Base-by-base conservation (phyloP, 2,329 filamentous ascomycete species). In the Colletotrichum magnum region DNA sequence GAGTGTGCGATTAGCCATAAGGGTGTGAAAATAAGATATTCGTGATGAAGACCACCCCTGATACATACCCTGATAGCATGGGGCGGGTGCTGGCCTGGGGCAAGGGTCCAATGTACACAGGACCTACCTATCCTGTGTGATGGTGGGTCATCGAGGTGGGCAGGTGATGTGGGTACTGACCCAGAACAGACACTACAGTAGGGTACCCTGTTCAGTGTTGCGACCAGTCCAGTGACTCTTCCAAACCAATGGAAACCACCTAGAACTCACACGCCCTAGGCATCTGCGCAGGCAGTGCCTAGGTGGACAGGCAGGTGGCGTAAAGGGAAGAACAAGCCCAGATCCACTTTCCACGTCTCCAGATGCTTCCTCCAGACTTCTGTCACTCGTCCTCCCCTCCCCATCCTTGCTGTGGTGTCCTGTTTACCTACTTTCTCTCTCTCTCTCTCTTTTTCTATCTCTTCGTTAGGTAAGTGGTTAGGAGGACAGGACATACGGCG, bases 161-260 rank as follows among this genome's bases (percentile, higher is more conserved):
- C 53, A 36, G 41, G 41, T 54, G 57, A 28, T n/a, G 41, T n/a
- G 18, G 7, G 32, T 36, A 36, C 9, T 10, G 32, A 36, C 32
- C 32, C 32, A 36, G 32, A 10, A 36, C 7, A 36, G 7, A 10
- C 7, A 3, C 28, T 32, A 32, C 7, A 6, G 39, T n/a, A 18
- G 50, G 36, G 21, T 24, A 24, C 21, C 21, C 21, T 16, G 62
- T 50, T 51, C 53, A 48, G 28, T 24, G 43, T 16, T 36, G 51
- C 48, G 56, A 18, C 48, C 48, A 48, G 66, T 54, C 62, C 36
- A 60, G 62, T 69, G 67, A 69, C 62, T 69, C 66, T 65, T 69
- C 36, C 50, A 48, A 54, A 47, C 54, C 61, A 69, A 24, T 24
- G 21, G 28, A 69, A 68, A 24, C 39, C 32, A 64, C 21, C 57